These are phyloP conservation scores for Pilasporangium apinafurcum DNA, from an alignment of 352 stramenopile genomes.

Conservation along the genomic window DNA sequence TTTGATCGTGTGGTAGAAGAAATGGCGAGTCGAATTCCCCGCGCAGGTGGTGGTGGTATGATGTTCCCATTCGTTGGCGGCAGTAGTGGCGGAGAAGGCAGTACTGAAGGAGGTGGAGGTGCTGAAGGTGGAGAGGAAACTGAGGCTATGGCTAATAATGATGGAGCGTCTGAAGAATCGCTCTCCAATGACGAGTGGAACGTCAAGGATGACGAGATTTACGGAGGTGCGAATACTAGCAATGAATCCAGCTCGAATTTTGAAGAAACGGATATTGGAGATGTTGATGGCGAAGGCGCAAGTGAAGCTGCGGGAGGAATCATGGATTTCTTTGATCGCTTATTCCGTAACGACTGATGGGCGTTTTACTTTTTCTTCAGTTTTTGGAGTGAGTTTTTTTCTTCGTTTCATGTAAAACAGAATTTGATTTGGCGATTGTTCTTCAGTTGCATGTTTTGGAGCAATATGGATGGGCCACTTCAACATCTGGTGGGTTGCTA, in stretches of 20 bases:
- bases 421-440: too few relatives aligned
- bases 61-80: conserved; percentile 86
- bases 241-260: conserved; percentile 9
- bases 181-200: conserved; percentile 17
- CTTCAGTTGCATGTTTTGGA: too few relatives aligned
- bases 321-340: conserved; percentile 52
- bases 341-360: conserved; percentile 36
- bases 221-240: conserved; percentile 11
- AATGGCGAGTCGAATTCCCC: conserved; percentile 85
- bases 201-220: conserved; percentile 46
- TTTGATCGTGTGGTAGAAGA: conserved; percentile 91
- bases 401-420: too few relatives aligned
- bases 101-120: conserved; percentile 19
- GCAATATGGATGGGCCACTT: too few relatives aligned
- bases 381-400: too few relatives aligned
- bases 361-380: background rate
- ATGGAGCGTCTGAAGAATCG: conserved; percentile 8
- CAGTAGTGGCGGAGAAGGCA: conserved; percentile 28
- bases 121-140: conserved; percentile 2
- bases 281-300: conserved; percentile 9
- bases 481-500: too few relatives aligned
- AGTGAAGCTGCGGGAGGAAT: conserved; percentile 25
- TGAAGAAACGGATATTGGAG: conserved; percentile 11
- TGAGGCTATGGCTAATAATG: conserved; percentile 15
- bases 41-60: conserved; percentile 67